A percentile compares a stretch with the other conserved stretches of the same genome.
Conservation (phyloP, 257 asterid species). For the Solanum peruvianum region DNA sequence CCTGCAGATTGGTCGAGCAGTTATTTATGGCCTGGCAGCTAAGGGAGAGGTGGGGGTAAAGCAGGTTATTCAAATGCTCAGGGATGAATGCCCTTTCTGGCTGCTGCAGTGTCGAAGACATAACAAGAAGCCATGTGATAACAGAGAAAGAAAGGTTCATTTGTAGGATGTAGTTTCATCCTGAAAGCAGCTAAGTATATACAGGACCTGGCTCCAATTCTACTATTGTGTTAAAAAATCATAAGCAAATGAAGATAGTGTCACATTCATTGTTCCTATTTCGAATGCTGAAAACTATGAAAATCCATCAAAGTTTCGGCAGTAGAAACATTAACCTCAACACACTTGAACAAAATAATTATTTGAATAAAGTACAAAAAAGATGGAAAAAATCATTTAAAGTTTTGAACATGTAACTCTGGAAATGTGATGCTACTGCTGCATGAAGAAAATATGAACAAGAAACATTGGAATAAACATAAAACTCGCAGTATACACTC, state of each 20-base stretch:
- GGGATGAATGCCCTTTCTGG: constrained; percentile 54
- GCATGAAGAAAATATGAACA: background rate
- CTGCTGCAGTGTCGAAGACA: constrained; percentile 31
- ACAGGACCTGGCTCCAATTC: background rate
- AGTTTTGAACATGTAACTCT: background rate
- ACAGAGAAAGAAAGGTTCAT: constrained; percentile 16
- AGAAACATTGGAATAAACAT: background rate
- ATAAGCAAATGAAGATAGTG: background rate
- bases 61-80: constrained; percentile 37
- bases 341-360: background rate
- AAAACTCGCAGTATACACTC: background rate
- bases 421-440: background rate
- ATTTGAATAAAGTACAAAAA: background rate
- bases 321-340: background rate
- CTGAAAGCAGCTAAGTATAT: background rate
- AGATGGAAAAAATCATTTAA: background rate
- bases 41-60: constrained; percentile 48
- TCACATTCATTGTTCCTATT: background rate
- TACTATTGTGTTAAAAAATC: background rate
- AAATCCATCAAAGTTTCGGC: background rate
- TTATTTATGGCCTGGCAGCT: constrained; percentile 40
- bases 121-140: constrained; percentile 34
- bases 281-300: too few relatives aligned
- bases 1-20: constrained; percentile 51
- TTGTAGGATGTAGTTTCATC: constrained; percentile 19